Evolutionary conservation across 169 alveolate genomes (phyloP), one percentile per base, ranked within the genome.

Genomic region (Cryptosporidium viatorum): DNA sequence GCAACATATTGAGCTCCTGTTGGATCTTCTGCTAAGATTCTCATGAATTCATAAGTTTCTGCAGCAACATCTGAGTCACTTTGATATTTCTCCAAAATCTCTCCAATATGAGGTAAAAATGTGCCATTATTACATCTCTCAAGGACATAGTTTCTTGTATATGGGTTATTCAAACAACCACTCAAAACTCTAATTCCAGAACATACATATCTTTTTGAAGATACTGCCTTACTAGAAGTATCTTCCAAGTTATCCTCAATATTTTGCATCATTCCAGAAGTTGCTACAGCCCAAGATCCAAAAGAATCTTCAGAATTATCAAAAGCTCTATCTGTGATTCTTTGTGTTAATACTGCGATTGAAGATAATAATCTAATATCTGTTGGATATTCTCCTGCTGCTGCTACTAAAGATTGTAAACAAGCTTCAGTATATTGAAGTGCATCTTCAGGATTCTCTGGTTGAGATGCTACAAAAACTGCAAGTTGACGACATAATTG

Each of bases 251-350:
- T 92, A 48, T 94, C 92, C 8, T 91, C 93, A 45, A 93, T 85
- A 92, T 94, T 96, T 50, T 94, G 93, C 86, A 96, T 85, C 92
- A 93, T 91, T 33, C 96, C 96, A 9, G 97, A 92, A 58, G 95
- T 92, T 6, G 97, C 96, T 12, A 96, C 96, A 0, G 97, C 97
- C 98, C 98, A 96, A 14, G 98, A 96, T 10, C 98, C 98, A 70
- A 94, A 95, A n/a, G 95, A 96, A 84, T 96, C 97, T 73, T 96
- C 96, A 60, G 91, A 91, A 71, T 95, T 97, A 70, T 95, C 92
- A 70, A 71, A 74, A n/a, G 91, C 85, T 37, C 85, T 21, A 16
- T 80, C 89, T 10, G 80, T 65, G 23, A 80, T 80, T 80, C 89
- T 80, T 31, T 69, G 85, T 29, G 84, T 94, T 94, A 65, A 94